phyloP scores from a whole-genome alignment of 2,329 filamentous ascomycete species.

The Ascochyta lentis region DNA sequence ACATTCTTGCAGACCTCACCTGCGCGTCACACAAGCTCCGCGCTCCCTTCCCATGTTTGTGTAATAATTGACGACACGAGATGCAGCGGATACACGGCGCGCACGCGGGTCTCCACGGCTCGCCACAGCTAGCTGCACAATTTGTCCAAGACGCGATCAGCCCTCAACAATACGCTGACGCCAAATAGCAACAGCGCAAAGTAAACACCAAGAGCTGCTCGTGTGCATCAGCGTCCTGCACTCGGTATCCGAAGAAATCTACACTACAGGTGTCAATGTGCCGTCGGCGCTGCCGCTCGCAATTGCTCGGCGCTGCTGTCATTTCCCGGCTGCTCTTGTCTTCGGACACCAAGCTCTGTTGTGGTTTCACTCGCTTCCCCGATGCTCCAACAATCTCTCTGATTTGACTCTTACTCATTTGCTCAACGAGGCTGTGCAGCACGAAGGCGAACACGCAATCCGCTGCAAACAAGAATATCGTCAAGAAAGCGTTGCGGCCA shows the following conservation, averaged over 20 bases:
- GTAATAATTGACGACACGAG: constrained; percentile 13
- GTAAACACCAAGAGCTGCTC: constrained; percentile 7
- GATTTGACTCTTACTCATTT: neutral
- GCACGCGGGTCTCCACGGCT: constrained; percentile 5
- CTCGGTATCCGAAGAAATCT: constrained; percentile 4
- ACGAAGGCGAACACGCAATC: constrained; percentile 33
- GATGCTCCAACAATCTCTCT: constrained; percentile 1
- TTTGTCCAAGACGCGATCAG: constrained; percentile 9
- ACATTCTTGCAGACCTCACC: constrained; percentile 14
- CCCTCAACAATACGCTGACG: constrained; percentile 8
- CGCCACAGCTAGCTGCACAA: constrained; percentile 1
- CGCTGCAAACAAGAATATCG: constrained; percentile 22
- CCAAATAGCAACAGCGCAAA: constrained; percentile 1
- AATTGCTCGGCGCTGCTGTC: constrained; percentile 16
- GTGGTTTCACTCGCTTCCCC: constrained; percentile 8
- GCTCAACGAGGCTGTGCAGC: constrained; percentile 37
- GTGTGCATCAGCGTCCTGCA: constrained; percentile 3
- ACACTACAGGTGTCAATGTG: constrained; percentile 4
- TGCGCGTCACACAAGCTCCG: constrained; percentile 14
- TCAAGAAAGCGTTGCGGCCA: constrained; percentile 20
- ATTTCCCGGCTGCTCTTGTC: constrained; percentile 17
- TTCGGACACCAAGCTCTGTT: constrained; percentile 16
- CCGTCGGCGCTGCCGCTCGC: constrained; percentile 5
- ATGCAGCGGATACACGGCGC: constrained; percentile 7
- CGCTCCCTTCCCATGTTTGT: constrained; percentile 7